Evolutionary conservation across 306 rosid species (phyloP).

Genomic region (Casuarina glauca): DNA sequence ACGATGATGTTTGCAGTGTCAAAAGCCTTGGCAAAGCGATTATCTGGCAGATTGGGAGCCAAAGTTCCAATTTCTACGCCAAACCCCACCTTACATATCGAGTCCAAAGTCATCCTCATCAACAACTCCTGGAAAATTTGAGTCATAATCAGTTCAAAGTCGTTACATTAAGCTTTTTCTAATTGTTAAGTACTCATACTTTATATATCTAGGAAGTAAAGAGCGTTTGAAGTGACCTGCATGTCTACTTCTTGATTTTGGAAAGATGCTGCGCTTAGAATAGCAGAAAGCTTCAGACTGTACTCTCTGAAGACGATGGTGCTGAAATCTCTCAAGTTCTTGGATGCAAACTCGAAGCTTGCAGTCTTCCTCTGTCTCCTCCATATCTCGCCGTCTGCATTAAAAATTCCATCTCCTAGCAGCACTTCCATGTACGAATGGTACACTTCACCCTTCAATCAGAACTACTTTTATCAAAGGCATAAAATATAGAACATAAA

Average conservation of each 20-base stretch:
- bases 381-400: conserved; percentile 87
- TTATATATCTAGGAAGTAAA: not conserved
- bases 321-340: conserved; percentile 86
- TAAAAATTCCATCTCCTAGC: conserved; percentile 93
- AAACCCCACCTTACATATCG: conserved; percentile 91
- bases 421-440: conserved; percentile 91
- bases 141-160: not conserved
- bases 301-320: conserved; percentile 75
- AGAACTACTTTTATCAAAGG: conserved; percentile 11
- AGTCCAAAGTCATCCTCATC: conserved; percentile 97
- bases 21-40: conserved; percentile 76
- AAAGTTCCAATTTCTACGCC: conserved; percentile 94
- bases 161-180: not conserved
- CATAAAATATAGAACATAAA: not conserved
- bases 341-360: conserved; percentile 91
- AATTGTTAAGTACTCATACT: not conserved
- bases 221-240: conserved; percentile 58
- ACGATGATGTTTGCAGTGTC: conserved; percentile 86
- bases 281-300: conserved; percentile 57
- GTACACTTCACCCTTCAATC: conserved; percentile 73
- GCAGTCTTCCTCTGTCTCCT: conserved; percentile 91
- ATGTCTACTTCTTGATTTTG: conserved; percentile 65
- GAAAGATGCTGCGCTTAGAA: conserved; percentile 54
- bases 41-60: conserved; percentile 68
- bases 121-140: conserved; percentile 59